A percentile compares a stretch with the other conserved stretches of the same genome.
Conservation (phyloP, 208 protist genomes). For the Herpetomonas samuelpessoai region DNA sequence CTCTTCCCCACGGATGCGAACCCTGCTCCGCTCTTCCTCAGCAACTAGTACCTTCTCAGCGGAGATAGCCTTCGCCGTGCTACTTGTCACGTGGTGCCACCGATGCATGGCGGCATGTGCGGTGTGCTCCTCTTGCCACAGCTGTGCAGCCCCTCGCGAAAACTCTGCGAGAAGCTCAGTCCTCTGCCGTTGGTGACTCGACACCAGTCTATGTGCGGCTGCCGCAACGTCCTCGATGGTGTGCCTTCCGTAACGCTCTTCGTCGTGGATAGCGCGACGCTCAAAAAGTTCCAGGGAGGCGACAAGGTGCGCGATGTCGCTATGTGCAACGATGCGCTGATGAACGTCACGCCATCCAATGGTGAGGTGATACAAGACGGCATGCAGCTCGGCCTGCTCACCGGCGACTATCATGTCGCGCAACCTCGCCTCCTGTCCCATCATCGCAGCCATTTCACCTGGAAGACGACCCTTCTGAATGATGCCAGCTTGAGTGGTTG, state of each 20-base stretch:
- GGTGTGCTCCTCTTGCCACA: conserved; percentile 42
- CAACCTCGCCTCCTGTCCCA: conserved; percentile 36
- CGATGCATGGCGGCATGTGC: conserved; percentile 25
- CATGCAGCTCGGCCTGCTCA: conserved; percentile 35
- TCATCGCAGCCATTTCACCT: background rate
- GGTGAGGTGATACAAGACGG: conserved; percentile 32
- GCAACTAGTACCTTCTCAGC: conserved; percentile 9
- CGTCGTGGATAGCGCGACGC: conserved; percentile 46
- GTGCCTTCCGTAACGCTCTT: conserved; percentile 46
- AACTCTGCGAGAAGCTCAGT: conserved; percentile 35
- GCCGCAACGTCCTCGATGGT: too few species aligned
- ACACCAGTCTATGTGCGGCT: too few species aligned
- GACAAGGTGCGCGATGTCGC: conserved; percentile 25
- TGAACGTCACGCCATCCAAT: conserved; percentile 54
- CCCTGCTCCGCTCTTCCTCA: conserved; percentile 10
- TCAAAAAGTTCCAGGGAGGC: conserved; percentile 57
- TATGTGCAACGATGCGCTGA: conserved; percentile 25
- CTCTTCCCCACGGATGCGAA: conserved; percentile 21
- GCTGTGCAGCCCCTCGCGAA: conserved; percentile 17
- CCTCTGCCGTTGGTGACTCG: conserved; percentile 14
- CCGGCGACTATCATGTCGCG: conserved; percentile 42
- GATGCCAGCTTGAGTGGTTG: background rate
- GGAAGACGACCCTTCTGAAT: background rate
- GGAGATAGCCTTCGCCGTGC: background rate
- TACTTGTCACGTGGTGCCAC: conserved; percentile 14